Base-by-base conservation (phyloP, 1,284 basidiomycete species). In the Phellinidium pouzarii region DNA sequence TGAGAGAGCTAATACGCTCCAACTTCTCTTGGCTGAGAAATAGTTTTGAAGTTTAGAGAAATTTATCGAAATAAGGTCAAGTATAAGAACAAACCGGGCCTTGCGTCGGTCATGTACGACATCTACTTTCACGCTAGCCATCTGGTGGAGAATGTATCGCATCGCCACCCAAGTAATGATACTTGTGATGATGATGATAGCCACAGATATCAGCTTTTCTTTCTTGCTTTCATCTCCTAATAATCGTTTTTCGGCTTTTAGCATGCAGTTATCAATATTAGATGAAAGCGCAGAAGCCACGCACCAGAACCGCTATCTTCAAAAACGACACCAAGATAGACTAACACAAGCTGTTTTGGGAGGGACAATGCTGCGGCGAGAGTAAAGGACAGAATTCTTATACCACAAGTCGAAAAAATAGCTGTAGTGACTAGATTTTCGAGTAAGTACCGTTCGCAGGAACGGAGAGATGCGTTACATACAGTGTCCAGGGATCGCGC, bases 401-500 rank as follows among this genome's bases (percentile, higher is more conserved):
- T 89, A 38, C 86, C 87, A 62, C 84, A 88, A 0, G 87, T 87
- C 0, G 87, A 78, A 66, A 91, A 91, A 3, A 91, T 77, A 14
- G 84, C 85, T 1, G 87, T 87, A 0, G 81, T 82, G 61, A 84
- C 71, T 73, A 52, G 6, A 37, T 2, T 29, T 3, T 12, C 23
- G 12, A 11, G 47, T 47, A 20, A 31, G n/a, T 17, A 43, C 9
- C 23, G 17, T 31, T 25, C 20, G 25, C 38, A 26, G 8, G 20
- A 53, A 11, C 41, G 7, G 19, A 7, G 40, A 37, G 12, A 7
- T 14, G 23, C 20, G 11, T 26, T 45, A 31, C 27, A 25, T 61
- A 82, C 80, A 84, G 59, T 84, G 82, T 25, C 87, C 87, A 0
- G 90, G 90, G 48, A 91, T 88, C n/a, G 85, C 87, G 59, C 82